A percentile compares a stretch with the other conserved stretches of the same genome.
phyloP scores from a whole-genome alignment of 495 filamentous ascomycete species.

The Penicillium bovifimosum region DNA sequence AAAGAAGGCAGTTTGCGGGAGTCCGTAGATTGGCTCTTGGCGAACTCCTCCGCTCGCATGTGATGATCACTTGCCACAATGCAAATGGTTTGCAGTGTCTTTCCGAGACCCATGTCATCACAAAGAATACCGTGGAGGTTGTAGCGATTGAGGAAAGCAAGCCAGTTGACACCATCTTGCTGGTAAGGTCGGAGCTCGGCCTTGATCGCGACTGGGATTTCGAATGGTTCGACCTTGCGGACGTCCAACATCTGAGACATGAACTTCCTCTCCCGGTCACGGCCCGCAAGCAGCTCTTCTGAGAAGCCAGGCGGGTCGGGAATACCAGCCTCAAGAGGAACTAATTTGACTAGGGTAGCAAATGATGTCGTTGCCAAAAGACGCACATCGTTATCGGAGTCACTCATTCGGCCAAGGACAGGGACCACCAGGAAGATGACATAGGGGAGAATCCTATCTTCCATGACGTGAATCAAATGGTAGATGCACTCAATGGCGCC shows the following conservation, averaged over 20 bases:
- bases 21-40: conserved; percentile 69
- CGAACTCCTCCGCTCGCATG: conserved; percentile 82
- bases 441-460: conserved; percentile 90
- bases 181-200: conserved; percentile 93
- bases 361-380: conserved; percentile 95
- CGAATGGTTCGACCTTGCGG: conserved; percentile 90
- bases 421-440: conserved; percentile 99
- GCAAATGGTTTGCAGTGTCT: conserved; percentile 94
- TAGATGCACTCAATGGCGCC: conserved; percentile 93
- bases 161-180: conserved; percentile 98
- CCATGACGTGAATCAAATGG: conserved; percentile 96
- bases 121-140: conserved; percentile 97
- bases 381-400: conserved; percentile 91
- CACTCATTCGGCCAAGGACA: conserved; percentile 97
- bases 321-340: conserved; percentile 96
- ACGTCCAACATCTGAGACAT: conserved; percentile 93
- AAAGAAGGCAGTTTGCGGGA: conserved; percentile 77
- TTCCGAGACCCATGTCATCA: conserved; percentile 98
- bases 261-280: conserved; percentile 90
- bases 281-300: conserved; percentile 76
- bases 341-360: conserved; percentile 94
- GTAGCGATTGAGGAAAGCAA: conserved; percentile 95
- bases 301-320: conserved; percentile 93
- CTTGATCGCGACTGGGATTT: conserved; percentile 93
- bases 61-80: conserved; percentile 98